Conservation (phyloP, 1,284 basidiomycete species). For the Leccinum pachyderme region DNA sequence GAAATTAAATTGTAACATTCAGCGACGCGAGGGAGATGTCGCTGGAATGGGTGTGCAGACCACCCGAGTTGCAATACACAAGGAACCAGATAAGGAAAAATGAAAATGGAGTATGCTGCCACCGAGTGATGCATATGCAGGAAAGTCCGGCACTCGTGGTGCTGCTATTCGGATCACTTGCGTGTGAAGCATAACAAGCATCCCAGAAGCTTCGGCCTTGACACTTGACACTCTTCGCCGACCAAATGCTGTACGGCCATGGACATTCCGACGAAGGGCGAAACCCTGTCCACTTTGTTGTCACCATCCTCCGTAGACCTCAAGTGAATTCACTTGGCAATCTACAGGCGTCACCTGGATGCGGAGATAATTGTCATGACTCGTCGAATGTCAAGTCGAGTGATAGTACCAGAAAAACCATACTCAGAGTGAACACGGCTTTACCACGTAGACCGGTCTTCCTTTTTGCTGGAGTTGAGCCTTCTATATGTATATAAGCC, state of each 20-base stretch:
- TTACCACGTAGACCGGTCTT: neutral
- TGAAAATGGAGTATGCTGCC: neutral
- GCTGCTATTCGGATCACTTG: neutral
- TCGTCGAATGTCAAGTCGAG: neutral
- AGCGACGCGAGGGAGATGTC: neutral
- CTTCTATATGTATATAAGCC: neutral
- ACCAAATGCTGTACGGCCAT: neutral
- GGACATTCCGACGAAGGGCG: neutral
- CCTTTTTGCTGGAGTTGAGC: neutral
- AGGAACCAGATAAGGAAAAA: neutral
- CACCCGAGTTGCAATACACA: neutral
- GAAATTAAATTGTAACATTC: conserved; percentile 5
- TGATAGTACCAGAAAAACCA: neutral
- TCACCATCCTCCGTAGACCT: neutral
- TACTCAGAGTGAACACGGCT: neutral
- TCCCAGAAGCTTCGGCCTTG: neutral
- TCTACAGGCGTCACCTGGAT: neutral
- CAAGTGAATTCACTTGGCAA: neutral
- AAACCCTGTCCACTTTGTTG: neutral
- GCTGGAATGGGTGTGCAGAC: neutral
- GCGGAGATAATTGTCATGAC: neutral
- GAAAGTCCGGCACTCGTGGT: neutral
- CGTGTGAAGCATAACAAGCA: neutral
- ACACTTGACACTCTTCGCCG: neutral
- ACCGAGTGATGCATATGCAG: neutral